These are phyloP conservation scores for Apiotrichum akiyoshidainum DNA, from an alignment of 1,284 basidiomycete species.

Conservation along the genomic window DNA sequence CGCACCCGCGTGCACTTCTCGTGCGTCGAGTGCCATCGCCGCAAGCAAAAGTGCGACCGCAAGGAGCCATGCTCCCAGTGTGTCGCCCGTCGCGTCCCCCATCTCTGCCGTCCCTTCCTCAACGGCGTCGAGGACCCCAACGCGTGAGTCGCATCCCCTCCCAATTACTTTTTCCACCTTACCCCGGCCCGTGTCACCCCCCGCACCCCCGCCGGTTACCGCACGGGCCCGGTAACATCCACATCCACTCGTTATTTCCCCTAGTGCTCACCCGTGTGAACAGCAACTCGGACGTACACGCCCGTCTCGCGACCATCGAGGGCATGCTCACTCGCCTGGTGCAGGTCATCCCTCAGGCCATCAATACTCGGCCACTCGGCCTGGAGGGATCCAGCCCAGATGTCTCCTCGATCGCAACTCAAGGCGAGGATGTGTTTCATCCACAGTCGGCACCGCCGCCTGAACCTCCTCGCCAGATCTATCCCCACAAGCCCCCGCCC, in stretches of 20 bases:
- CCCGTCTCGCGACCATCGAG: conserved; percentile 49
- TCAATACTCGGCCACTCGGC: background rate
- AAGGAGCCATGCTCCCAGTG: conserved; percentile 52
- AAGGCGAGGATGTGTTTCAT: conserved; percentile 45
- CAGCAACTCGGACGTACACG: conserved; percentile 49
- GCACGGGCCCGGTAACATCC: background rate
- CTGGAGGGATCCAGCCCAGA: conserved; percentile 35
- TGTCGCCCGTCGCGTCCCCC: conserved; percentile 50
- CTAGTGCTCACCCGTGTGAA: background rate
- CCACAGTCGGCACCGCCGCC: conserved; percentile 33
- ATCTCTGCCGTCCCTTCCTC: conserved; percentile 52
- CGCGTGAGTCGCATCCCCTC: conserved; percentile 33
- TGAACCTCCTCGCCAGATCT: conserved; percentile 26
- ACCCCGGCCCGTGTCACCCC: background rate
- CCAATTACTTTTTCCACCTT: background rate
- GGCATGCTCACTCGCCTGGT: conserved; percentile 45
- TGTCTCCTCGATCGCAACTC: conserved; percentile 34
- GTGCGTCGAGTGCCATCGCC: conserved; percentile 51
- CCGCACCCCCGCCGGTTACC: background rate
- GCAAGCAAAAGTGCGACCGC: conserved; percentile 50
- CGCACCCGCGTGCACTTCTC: conserved; percentile 50
- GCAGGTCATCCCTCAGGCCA: conserved; percentile 27
- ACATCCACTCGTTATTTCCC: background rate
- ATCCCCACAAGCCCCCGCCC: conserved; percentile 45
- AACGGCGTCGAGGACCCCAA: conserved; percentile 52